Evolutionary conservation across 257 asterid genomes (phyloP), one percentile per base, ranked within the genome.

Genomic region (Marsdenia floribunda): DNA sequence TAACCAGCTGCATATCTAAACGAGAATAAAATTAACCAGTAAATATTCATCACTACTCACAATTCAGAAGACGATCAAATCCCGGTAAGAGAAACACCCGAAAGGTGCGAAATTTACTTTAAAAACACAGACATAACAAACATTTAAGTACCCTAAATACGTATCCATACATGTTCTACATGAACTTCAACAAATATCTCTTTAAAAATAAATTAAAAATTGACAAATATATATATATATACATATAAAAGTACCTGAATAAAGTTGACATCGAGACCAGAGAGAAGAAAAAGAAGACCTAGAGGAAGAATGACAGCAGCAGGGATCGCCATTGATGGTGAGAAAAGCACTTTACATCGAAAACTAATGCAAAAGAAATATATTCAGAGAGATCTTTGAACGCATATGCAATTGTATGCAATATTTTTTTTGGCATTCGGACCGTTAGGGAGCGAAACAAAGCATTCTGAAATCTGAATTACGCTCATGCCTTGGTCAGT

Each of bases 181-280:
- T 10, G 40, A 64, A 14, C 19, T 50, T 38, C 22, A 54, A 67
- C 22, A 33, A 14, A 54, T 33, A 75, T 60, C 52, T 21, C 54
- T 16, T 5, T 63, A 40, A 29, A 29, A 29, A 29, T 29, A 29
- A 29, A 29, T 0, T 0, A 29, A 29, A 29, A 29, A 29, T 29
- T 29, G 33, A 29, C 33, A 29, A 29, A 29, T 29, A 1, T 29
- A 29, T 29, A 1, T 29, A 29, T 29, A 29, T 29, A 29, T 29
- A 0, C 33, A 29, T 29, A 29, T 29, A 29, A n/a, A n/a, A 6
- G n/a, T 42, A 89, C 97, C 97, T 90, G 96, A 78, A 88, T 42
- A 79, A 86, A 73, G 83, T 92, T 92, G 82, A 92, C 82, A 81
- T 87, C 42, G 82, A 90, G 84, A 71, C 96, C 97, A 0, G 96